These are phyloP conservation scores for Dysphania ambrosioides DNA, from an alignment of 148 eudicot genomes.

Conservation along the genomic window DNA sequence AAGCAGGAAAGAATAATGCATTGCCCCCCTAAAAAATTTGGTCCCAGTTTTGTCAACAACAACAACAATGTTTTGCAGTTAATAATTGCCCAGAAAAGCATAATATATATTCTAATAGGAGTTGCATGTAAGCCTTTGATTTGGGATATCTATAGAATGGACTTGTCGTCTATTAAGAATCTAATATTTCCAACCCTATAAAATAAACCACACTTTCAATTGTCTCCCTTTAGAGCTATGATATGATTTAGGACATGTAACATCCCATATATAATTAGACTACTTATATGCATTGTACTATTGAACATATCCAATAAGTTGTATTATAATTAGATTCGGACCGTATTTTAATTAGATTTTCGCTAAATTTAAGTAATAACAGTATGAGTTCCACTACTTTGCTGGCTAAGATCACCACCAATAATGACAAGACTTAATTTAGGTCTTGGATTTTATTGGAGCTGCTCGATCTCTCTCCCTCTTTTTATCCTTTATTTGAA, in stretches of 20 bases:
- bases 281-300: not conserved
- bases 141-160: conserved; percentile 23
- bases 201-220: not conserved
- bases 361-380: too few species aligned
- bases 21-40: conserved; percentile 9
- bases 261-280: not conserved
- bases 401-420: too few species aligned
- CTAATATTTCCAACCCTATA: too few species aligned
- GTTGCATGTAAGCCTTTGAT: conserved; percentile 21
- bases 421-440: too few species aligned
- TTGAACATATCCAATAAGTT: too few species aligned
- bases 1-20: conserved; percentile 27
- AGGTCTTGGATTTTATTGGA: too few species aligned
- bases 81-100: conserved; percentile 22
- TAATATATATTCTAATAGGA: not conserved
- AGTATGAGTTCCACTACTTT: too few species aligned
- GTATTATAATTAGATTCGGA: too few species aligned
- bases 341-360: too few species aligned
- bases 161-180: too few species aligned
- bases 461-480: too few species aligned
- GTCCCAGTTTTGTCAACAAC: conserved; percentile 27
- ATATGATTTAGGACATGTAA: not conserved
- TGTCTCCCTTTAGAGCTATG: not conserved
- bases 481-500: too few species aligned
- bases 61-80: conserved; percentile 18